phyloP scores from a whole-genome alignment of 106 monocot genomes.

The Dendrobium officinale region DNA sequence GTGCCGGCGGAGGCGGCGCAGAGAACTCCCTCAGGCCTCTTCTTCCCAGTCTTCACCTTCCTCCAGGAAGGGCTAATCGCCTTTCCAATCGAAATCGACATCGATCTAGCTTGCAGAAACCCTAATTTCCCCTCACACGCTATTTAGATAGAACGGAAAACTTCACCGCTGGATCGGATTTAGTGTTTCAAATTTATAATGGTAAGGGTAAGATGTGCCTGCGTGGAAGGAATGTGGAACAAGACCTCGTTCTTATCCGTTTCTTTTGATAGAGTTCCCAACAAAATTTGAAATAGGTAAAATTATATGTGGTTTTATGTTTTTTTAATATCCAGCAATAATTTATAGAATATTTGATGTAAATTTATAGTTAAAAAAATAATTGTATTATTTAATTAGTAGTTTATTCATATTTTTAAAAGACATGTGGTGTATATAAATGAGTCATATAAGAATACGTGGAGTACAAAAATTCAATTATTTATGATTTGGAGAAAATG shows the following conservation, averaged over 20 bases:
- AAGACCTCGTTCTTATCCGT: not conserved
- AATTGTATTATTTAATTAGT: too few relatives aligned
- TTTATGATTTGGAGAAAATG: too few relatives aligned
- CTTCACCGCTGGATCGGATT: not conserved
- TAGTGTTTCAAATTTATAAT: not conserved
- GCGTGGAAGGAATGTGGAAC: not conserved
- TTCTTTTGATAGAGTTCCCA: not conserved
- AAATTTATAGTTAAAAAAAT: too few relatives aligned
- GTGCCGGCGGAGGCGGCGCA: conserved; percentile 4
- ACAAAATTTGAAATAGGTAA: too few relatives aligned
- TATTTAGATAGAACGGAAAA: not conserved
- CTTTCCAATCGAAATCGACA: conserved; percentile 20
- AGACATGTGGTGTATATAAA: too few relatives aligned
- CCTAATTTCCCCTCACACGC: not conserved
- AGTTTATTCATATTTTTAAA: too few relatives aligned
- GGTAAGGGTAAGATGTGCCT: not conserved
- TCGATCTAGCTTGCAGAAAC: not conserved
- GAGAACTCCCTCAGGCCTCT: conserved; percentile 1
- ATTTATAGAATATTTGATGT: too few relatives aligned
- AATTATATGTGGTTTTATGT: too few relatives aligned
- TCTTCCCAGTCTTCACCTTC: not conserved
- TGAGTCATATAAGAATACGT: too few relatives aligned
- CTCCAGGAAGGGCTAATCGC: conserved; percentile 2
- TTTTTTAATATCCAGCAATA: too few relatives aligned
- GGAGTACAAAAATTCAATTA: too few relatives aligned